Evolutionary conservation across 345 rosid species (phyloP), one percentile per base, ranked within the genome.

Genomic region (Dimocarpus longan): DNA sequence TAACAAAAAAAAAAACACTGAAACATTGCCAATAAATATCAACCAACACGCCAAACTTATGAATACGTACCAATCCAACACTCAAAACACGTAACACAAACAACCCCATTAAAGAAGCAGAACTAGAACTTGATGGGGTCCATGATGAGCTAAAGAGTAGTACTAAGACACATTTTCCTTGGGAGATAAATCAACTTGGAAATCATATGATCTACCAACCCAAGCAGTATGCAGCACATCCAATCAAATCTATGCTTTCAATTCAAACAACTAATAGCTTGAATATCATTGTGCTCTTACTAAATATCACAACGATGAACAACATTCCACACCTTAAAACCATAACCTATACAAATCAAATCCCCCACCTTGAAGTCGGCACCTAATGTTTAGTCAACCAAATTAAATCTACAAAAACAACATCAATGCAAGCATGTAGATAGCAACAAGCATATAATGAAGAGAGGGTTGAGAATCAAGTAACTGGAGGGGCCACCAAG

Each of bases 401-500:
- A 52, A 52, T 52, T 52, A 0, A 52, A 60, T 21, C 65, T 60
- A 60, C 7, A 60, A 24, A n/a, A n/a, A n/a, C 28, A 60, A n/a
- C 21, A 60, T n/a, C 65, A 60, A 60, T 19, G 12, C 65, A 60
- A 54, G 28, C 65, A 60, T 60, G 24, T 19, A 19, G 24, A 60
- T 21, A 10, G 12, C 6, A 57, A 8, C 13, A 5, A 19, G 63
- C 11, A 22, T 12, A 60, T 10, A 21, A 8, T n/a, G 16, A 77
- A 21, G n/a, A 15, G 57, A 44, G 15, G 44, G 26, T 24, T 21
- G 63, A 59, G 40, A 15, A 68, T 13, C 7, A 12, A 79, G 56
- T 68, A 73, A 93, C 98, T 92, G 65, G 85, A 88, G 81, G 98
- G 87, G 73, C 98, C 97, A 46, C 97, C 98, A 77, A 94, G 97